Conservation (phyloP, 2,329 filamentous ascomycete genomes). For the Cordyceps javanica region DNA sequence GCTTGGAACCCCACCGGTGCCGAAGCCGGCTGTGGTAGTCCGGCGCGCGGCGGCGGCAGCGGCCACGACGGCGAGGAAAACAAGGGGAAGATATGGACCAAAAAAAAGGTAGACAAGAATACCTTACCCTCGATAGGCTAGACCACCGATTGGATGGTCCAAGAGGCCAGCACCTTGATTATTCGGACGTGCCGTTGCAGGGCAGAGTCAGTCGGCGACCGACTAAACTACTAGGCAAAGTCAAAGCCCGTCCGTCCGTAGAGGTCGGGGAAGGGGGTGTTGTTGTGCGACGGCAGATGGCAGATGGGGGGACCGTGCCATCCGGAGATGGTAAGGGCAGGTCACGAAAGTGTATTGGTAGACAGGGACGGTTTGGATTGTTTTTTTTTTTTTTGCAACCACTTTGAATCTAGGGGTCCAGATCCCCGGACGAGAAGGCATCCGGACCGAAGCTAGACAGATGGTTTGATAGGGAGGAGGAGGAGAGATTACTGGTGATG, state of each 20-base stretch:
- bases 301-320: neutral
- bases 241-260: neutral
- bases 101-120: neutral
- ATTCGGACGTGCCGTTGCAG: neutral
- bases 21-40: slow-evolving; percentile 5
- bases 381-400: neutral
- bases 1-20: neutral
- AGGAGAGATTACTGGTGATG: neutral
- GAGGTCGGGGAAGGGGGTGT: neutral
- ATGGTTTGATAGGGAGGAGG: neutral
- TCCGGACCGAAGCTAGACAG: too few species aligned
- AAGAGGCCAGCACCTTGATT: neutral
- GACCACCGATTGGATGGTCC: neutral
- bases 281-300: neutral
- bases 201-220: neutral
- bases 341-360: neutral
- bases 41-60: too few species aligned
- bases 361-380: neutral
- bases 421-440: neutral
- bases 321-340: neutral
- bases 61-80: neutral
- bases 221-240: neutral
- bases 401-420: neutral
- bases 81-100: neutral
- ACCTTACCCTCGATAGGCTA: neutral